These are phyloP conservation scores for Parsonsia alboflavescens DNA, from an alignment of 257 asterid genomes.

Conservation along the genomic window DNA sequence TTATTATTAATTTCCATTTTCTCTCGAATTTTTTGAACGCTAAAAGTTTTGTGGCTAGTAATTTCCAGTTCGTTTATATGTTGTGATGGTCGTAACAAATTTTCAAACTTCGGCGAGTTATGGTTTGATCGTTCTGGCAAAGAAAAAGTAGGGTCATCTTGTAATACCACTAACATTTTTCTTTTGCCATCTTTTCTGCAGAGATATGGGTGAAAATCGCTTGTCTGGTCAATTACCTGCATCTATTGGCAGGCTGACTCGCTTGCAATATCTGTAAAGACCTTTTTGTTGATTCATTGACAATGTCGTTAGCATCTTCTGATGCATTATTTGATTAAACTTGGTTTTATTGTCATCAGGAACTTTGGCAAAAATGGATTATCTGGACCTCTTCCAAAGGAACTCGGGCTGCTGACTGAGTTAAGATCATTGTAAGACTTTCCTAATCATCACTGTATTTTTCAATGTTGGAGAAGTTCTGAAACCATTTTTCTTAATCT, in stretches of 20 bases:
- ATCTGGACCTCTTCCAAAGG: slow-evolving; percentile 67
- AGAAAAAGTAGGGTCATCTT: neutral
- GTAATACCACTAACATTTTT: neutral
- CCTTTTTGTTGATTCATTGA: neutral
- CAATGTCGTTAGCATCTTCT: neutral
- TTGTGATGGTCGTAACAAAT: neutral
- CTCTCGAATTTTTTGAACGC: neutral
- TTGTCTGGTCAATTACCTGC: slow-evolving; percentile 60
- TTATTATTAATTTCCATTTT: neutral
- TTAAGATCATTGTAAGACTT: slow-evolving; percentile 48
- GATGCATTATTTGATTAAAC: neutral
- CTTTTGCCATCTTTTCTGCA: slow-evolving; percentile 22
- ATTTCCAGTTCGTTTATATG: no score
- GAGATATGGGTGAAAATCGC: slow-evolving; percentile 52
- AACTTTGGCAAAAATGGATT: slow-evolving; percentile 47
- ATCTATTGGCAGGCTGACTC: slow-evolving; percentile 47
- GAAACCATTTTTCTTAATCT: neutral
- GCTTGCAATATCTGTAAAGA: slow-evolving; percentile 62
- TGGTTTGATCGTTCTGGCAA: no score
- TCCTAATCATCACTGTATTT: neutral
- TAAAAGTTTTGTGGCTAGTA: no score
- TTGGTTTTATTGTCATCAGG: slow-evolving; percentile 30
- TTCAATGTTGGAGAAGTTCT: neutral
- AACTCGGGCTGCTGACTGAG: slow-evolving; percentile 57
- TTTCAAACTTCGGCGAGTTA: neutral